Percentiles rank a stretch among this genome's conserved stretches.
These are phyloP conservation scores for Calonectria pseudoturangicola DNA, from an alignment of 2,329 filamentous ascomycete species.

Conservation along the genomic window DNA sequence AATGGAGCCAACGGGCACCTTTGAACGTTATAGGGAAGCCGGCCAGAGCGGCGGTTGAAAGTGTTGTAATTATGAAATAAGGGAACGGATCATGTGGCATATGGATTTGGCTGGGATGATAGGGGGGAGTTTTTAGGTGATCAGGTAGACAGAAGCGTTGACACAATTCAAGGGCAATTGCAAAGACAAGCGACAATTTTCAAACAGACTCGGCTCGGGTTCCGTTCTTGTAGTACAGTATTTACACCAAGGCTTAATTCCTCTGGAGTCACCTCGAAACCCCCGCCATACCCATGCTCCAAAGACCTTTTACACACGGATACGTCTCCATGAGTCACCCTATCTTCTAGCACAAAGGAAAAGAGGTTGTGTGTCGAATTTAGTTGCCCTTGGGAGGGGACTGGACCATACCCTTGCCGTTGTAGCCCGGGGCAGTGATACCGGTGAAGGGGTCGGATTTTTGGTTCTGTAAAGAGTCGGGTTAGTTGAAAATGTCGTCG, in stretches of 20 bases:
- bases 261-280: conserved; percentile 58
- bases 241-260: conserved; percentile 62
- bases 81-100: conserved; percentile 40
- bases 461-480: conserved; percentile 77
- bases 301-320: conserved; percentile 61
- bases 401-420: conserved; percentile 87
- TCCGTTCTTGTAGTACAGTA: conserved; percentile 66
- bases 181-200: conserved; percentile 49
- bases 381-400: conserved; percentile 74
- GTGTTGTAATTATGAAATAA: neutral
- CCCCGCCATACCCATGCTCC: conserved; percentile 55
- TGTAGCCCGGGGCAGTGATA: conserved; percentile 86
- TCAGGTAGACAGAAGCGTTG: conserved; percentile 39
- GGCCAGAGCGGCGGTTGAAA: conserved; percentile 68
- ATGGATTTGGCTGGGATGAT: conserved; percentile 36
- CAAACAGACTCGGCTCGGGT: conserved; percentile 59
- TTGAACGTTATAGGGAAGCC: conserved; percentile 67
- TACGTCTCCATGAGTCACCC: conserved; percentile 56
- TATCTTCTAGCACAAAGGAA: conserved; percentile 61
- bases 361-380: conserved; percentile 56
- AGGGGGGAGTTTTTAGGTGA: conserved; percentile 41
- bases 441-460: conserved; percentile 91
- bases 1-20: conserved; percentile 52
- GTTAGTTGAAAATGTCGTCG: conserved; percentile 40
- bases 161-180: conserved; percentile 37